phyloP scores from a whole-genome alignment of 345 rosid genomes.

The Eucalyptus erythrocorys region DNA sequence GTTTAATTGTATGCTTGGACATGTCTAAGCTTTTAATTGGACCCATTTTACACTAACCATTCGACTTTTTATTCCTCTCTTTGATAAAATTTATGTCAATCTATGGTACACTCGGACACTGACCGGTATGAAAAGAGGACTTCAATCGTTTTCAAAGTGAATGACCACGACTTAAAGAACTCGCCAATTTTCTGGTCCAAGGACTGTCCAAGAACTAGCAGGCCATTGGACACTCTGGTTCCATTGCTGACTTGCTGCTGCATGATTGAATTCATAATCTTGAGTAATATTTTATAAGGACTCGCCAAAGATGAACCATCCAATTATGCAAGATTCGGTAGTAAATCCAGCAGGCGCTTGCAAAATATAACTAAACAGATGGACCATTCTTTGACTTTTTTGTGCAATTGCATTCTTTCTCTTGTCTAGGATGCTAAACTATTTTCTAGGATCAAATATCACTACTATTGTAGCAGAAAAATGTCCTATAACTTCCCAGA shows the following conservation, averaged over 20 bases:
- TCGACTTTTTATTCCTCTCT: not conserved
- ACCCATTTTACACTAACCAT: not conserved
- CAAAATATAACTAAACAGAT: not conserved
- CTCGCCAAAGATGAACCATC: not conserved
- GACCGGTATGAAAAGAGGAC: not conserved
- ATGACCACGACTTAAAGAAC: not conserved
- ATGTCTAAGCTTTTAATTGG: not conserved
- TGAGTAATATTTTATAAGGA: not conserved
- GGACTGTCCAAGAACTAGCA: not conserved
- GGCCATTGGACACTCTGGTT: not conserved
- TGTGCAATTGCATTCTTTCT: not conserved
- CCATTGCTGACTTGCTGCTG: not conserved
- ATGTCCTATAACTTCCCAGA: not conserved
- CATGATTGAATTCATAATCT: not conserved
- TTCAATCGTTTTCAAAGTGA: not conserved
- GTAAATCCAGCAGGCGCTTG: not conserved
- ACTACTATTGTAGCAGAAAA: not conserved
- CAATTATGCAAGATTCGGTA: not conserved
- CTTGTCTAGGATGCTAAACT: not conserved
- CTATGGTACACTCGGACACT: not conserved
- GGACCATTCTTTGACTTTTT: not conserved
- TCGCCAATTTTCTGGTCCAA: not conserved
- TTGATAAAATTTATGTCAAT: not conserved
- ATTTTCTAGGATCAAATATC: not conserved
- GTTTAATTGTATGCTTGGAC: not conserved